Conservation (phyloP, 2,329 filamentous ascomycete species). For the Hymenoscyphus occultus region DNA sequence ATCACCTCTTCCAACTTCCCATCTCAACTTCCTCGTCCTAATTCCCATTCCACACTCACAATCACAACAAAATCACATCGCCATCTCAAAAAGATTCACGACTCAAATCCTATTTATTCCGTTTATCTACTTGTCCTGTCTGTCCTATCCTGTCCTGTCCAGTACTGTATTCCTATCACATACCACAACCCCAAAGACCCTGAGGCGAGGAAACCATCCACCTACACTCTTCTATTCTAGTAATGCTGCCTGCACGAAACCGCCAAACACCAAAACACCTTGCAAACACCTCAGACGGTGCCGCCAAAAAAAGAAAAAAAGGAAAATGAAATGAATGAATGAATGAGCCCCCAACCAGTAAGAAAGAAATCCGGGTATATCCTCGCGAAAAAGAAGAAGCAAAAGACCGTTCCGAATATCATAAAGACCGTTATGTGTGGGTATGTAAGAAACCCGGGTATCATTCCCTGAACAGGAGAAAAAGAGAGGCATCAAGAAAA, state of each 20-base stretch:
- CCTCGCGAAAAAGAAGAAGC: neutral
- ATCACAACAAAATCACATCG: no score
- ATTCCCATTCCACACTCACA: no score
- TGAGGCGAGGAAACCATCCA: no score
- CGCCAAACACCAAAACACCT: neutral
- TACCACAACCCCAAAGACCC: no score
- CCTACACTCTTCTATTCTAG: no score
- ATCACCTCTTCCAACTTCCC: no score
- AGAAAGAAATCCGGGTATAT: neutral
- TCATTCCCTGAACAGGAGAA: neutral
- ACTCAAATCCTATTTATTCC: no score
- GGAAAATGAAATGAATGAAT: neutral
- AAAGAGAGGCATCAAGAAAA: neutral
- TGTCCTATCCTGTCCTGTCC: no score
- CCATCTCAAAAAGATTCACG: no score
- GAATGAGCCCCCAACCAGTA: neutral
- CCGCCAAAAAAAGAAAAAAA: neutral
- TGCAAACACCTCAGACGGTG: neutral
- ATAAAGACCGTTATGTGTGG: neutral
- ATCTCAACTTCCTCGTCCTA: no score
- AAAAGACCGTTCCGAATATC: neutral
- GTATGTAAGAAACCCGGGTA: neutral
- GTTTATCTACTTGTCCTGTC: no score
- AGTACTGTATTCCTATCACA: no score
- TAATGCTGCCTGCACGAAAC: neutral